Base-by-base conservation (phyloP, 148 eudicot genomes). In the Rhododendron vialii region DNA sequence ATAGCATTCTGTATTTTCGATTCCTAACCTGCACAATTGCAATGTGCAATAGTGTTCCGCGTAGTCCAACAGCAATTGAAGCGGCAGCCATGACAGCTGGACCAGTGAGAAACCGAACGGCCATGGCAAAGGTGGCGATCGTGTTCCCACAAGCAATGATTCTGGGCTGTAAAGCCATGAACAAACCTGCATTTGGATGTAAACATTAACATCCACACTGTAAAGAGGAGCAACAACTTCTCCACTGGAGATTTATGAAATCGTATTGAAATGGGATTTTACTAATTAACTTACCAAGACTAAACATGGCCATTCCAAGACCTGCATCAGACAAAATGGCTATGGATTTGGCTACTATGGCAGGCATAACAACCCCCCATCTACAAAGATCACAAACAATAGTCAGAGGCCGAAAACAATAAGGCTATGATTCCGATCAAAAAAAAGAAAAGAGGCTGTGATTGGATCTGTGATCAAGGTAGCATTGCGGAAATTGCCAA, bases 261-360 rank as follows among this genome's bases (percentile, higher is more conserved):
- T 20, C 12, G 2, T 1, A 48, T 30, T 0, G 85, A 57, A 83
- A 79, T n/a, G 36, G 35, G 75, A 28, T 69, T 69, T 28, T 28
- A 69, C 3, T 65, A 65, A 65, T 43, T 7, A 85, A 90, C 93
- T 92, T 84, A 95, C 98, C 98, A 9, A 92, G 95, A 90, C 98
- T 95, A 92, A 95, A 95, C 98, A 94, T 95, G 81, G 98, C 98
- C 98, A 95, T 95, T 89, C 98, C 98, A 87, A 95, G 96, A 10
- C 98, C 98, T 50, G 98, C 98, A 91, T 95, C 98, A 85, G 98
- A 95, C 90, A 95, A 90, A 87, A 95, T 95, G 1, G 98, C 88
- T 28, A 95, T 95, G 83, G 98, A 95, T 92, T 90, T 88, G 77
- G 95, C 93, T 86, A 95, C 88, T 87, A 95, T 95, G 43, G 93